A percentile compares a stretch with the other conserved stretches of the same genome.
Evolutionary conservation across 1,139 yeast species (phyloP).

Genomic region (Magnusiomyces sp.): DNA sequence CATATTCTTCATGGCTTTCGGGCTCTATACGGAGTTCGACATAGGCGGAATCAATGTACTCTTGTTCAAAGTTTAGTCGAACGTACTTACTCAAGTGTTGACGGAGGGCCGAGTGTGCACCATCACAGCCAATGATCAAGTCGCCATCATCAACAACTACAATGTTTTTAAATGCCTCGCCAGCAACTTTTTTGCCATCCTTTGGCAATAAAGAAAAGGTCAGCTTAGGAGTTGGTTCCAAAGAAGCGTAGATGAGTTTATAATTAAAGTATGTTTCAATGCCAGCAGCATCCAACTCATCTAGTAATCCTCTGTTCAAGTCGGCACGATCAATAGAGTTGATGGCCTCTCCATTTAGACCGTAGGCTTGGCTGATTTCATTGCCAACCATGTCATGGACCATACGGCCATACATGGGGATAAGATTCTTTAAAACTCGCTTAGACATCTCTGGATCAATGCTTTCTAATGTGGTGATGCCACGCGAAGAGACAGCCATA

Average conservation of each 20-base stretch:
- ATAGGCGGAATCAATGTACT: constrained; percentile 78
- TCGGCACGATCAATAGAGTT: constrained; percentile 75
- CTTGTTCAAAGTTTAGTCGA: constrained; percentile 64
- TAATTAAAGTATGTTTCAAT: constrained; percentile 49
- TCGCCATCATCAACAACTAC: constrained; percentile 36
- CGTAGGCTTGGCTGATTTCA: constrained; percentile 65
- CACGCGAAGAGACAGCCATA: constrained; percentile 78
- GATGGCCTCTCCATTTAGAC: constrained; percentile 76
- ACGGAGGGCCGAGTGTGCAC: constrained; percentile 71
- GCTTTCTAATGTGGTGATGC: constrained; percentile 57
- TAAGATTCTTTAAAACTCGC: constrained; percentile 49
- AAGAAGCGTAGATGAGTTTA: constrained; percentile 38
- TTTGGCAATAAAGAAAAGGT: constrained; percentile 13
- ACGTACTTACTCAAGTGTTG: constrained; percentile 54
- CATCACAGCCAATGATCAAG: constrained; percentile 76
- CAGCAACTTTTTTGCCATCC: not conserved
- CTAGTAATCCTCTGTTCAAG: constrained; percentile 55
- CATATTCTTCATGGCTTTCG: constrained; percentile 2
- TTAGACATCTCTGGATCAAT: constrained; percentile 54
- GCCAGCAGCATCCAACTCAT: constrained; percentile 45
- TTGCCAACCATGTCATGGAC: constrained; percentile 62
- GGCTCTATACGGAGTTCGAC: constrained; percentile 57
- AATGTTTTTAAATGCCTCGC: constrained; percentile 3
- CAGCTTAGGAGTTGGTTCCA: constrained; percentile 8
- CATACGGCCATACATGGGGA: constrained; percentile 89